A percentile compares a stretch with the other conserved stretches of the same genome.
Evolutionary conservation across 169 alveolate genomes (phyloP).

Genomic region (Babesia caballi): DNA sequence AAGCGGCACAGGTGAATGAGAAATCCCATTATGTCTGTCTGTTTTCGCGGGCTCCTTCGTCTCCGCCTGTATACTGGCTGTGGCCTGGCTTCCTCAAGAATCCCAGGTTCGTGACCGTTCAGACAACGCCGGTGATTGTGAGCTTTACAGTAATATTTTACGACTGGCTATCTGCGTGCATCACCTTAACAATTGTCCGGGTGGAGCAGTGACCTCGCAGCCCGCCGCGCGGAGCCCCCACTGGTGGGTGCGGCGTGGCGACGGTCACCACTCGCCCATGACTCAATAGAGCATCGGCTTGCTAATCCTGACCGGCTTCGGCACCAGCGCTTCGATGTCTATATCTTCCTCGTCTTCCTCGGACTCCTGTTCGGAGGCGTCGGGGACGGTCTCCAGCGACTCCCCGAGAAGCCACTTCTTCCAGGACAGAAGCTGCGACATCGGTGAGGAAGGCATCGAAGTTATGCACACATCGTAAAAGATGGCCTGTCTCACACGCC

Average conservation of each 20-base stretch:
- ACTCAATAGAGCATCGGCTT: slow-evolving; percentile 27
- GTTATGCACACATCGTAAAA: too few species aligned
- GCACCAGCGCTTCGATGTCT: slow-evolving; percentile 66
- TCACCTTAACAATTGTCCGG: too few species aligned
- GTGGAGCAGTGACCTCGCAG: too few species aligned
- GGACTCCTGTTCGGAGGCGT: slow-evolving; percentile 17
- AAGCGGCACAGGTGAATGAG: slow-evolving; percentile 28
- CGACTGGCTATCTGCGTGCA: too few species aligned
- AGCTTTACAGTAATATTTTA: too few species aligned
- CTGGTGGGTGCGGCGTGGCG: neutral
- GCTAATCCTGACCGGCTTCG: slow-evolving; percentile 55
- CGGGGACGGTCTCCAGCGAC: neutral
- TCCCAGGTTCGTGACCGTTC: too few species aligned
- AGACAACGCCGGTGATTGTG: too few species aligned
- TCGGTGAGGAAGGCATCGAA: too few species aligned
- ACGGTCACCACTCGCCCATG: too few species aligned
- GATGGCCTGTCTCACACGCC: slow-evolving; percentile 17
- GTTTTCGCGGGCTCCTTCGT: too few species aligned
- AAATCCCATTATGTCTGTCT: slow-evolving; percentile 2
- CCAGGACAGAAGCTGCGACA: slow-evolving; percentile 58
- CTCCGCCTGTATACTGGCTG: too few species aligned
- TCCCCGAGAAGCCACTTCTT: slow-evolving; percentile 65
- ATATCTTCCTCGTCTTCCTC: slow-evolving; percentile 63
- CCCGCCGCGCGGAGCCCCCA: slow-evolving; percentile 4
- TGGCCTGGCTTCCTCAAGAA: too few species aligned